Base-by-base conservation (phyloP, 1,139 yeast species). In the Entelexis paramagnoliae region DNA sequence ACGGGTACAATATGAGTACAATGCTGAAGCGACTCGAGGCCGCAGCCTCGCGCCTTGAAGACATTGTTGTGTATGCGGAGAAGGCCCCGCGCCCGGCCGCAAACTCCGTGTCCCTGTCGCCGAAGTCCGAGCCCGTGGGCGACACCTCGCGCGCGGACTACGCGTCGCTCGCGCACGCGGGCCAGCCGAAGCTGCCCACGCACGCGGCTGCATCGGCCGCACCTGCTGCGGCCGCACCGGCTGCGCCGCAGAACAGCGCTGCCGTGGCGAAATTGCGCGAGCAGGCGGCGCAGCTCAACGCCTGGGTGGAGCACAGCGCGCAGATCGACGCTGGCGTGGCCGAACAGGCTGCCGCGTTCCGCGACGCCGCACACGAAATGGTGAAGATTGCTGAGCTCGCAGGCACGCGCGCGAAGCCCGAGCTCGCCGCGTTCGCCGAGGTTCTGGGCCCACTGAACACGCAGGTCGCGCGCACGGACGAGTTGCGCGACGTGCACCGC, bases 1-100 rank as follows among this genome's bases (percentile, higher is more conserved):
- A 55, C 14, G 59, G 58, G 20, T 58, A 53, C 59, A 59, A 56
- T 28, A 35, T 56, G 71, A 48, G 58, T 24, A 61, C 64, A 24
- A 45, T 60, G 52, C 58, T 62, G 49, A 61, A 62, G 52, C 62
- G 95, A 59, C 76, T 88, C 62, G 96, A 88, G 68, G 91, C 95
- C 17, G 96, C 96, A 39, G 87, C 96, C 14, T 83, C 95, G 14
- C 78, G 96, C 50, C 78, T 88, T 62, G 96, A 88, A 64, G 96
- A 88, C 67, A 80, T 88, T 52, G 84, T 95, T 24, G 77, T 84
- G 65, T 95, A 85, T 65, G 85, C 82, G 58, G 81, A 77, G 47
- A 58, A 64, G 14, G 40, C 39, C 7, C 19, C 43, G 32, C 42
- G 33, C 29, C 45, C 29, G 24, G 14, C 39, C 19, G 33, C 49